These are phyloP conservation scores for Eucalyptus curtisii DNA, from an alignment of 345 rosid genomes.

Conservation along the genomic window DNA sequence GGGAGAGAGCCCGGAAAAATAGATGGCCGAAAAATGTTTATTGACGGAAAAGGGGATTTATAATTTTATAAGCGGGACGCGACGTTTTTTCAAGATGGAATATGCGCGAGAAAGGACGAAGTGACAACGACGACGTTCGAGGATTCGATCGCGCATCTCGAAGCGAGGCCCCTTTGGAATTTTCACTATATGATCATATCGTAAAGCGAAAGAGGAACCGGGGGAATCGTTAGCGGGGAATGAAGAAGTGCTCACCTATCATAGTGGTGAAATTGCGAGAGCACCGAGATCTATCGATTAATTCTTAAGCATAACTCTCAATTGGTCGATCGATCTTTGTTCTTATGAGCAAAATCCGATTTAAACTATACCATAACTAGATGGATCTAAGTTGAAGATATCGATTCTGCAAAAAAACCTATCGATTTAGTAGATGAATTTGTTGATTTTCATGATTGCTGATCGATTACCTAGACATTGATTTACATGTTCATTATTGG, in stretches of 20 bases:
- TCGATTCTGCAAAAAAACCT: accelerated
- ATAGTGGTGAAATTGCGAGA: no score
- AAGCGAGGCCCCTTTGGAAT: background rate
- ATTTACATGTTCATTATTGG: no score
- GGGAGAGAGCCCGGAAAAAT: background rate
- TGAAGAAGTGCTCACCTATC: background rate
- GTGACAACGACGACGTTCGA: background rate
- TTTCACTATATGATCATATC: background rate
- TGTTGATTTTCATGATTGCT: no score
- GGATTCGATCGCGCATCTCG: accelerated
- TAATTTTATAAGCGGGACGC: background rate
- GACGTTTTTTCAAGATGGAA: accelerated
- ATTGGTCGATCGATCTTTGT: background rate
- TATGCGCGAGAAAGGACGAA: background rate
- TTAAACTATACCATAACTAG: accelerated
- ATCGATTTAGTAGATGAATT: accelerated
- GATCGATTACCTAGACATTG: accelerated
- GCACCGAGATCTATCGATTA: no score
- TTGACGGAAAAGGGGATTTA: accelerated
- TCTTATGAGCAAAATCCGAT: background rate
- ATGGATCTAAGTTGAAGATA: background rate
- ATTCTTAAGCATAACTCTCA: background rate
- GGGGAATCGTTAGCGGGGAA: background rate
- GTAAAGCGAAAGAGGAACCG: background rate
- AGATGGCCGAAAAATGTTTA: background rate